Base-by-base conservation (phyloP, 2,329 filamentous ascomycete species). In the Teratosphaeria nubilosa region DNA sequence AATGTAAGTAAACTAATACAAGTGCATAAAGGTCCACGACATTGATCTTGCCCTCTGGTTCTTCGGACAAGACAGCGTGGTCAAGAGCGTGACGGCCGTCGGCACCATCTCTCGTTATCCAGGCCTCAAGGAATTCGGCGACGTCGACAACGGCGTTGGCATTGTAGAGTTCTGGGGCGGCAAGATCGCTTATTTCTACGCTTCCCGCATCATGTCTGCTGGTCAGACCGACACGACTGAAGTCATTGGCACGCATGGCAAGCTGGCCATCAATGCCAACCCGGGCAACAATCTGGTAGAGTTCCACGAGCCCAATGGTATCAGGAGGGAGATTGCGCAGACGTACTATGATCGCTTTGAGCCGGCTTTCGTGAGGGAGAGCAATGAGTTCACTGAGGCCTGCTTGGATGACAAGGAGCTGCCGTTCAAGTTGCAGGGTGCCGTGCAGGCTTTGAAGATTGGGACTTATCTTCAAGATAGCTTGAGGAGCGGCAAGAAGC, bases 221-320 rank as follows among this genome's bases (percentile, higher is more conserved):
- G 85, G 85, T 0, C 84, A 87, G 70, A 81, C 86, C 61, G 85
- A 87, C 68, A 81, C 78, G 59, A 86, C 84, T 0, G 84, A 87
- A 72, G 80, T 87, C 61, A 84, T 87, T 57, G 85, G 84, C 13
- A 87, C 85, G 1, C 77, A 80, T 63, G 84, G 85, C 48, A 87
- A 86, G 69, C 66, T 87, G 5, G 73, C 77, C 0, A 76, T 87
- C 60, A 87, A 87, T 65, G 77, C 75, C 6, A 79, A 84, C 62
- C 84, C 84, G 5, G 72, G 74, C 53, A 72, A 70, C 1, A 80
- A 81, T 58, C 73, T 85, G 24, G 78, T 86, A 25, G 78, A 82
- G 59, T 74, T 81, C 52, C 79, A 82, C 67, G 75, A 83, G 64
- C 55, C 76, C 0, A 74, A 66, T 1, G 82, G 83, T 3, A 77